Evolutionary conservation across 768 basidiomycete genomes (phyloP).

Genomic region (Hortiboletus flavorubellus): DNA sequence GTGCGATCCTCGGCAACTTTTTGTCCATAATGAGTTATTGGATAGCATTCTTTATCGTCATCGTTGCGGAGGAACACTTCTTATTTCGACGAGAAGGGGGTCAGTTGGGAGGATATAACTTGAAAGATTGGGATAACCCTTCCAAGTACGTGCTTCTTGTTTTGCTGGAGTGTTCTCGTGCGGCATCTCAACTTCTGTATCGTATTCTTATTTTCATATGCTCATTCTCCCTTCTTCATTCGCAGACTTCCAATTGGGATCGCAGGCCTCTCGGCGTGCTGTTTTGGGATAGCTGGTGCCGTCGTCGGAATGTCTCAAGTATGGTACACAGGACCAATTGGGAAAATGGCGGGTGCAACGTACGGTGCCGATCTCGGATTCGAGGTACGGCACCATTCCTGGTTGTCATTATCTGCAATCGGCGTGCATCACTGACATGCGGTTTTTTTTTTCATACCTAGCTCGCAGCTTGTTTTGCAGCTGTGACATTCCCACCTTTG

Average conservation of each 20-base stretch:
- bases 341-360: constrained; percentile 36
- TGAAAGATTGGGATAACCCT: constrained; percentile 46
- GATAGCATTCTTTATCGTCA: constrained; percentile 45
- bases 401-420: too few species aligned
- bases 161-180: neutral
- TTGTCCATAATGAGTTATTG: constrained; percentile 45
- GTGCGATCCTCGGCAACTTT: constrained; percentile 41
- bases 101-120: constrained; percentile 47
- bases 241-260: constrained; percentile 45
- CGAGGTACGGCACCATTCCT: constrained; percentile 34
- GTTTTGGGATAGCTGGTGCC: constrained; percentile 46
- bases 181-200: too few species aligned
- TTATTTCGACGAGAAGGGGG: constrained; percentile 41
- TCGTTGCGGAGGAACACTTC: constrained; percentile 45
- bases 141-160: constrained; percentile 28
- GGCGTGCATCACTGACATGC: too few species aligned
- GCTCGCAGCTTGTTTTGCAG: constrained; percentile 45
- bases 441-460: too few species aligned
- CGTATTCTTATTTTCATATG: too few species aligned
- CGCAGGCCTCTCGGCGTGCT: constrained; percentile 46
- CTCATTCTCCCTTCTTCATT: neutral
- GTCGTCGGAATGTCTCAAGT: constrained; percentile 52
- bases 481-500: constrained; percentile 44
- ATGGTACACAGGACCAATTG: constrained; percentile 54
- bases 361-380: constrained; percentile 55